Percentiles rank a stretch among this genome's conserved stretches.
These are phyloP conservation scores for Arthrobotrys sphaeroides DNA, from an alignment of 2,329 filamentous ascomycete species.

Conservation along the genomic window DNA sequence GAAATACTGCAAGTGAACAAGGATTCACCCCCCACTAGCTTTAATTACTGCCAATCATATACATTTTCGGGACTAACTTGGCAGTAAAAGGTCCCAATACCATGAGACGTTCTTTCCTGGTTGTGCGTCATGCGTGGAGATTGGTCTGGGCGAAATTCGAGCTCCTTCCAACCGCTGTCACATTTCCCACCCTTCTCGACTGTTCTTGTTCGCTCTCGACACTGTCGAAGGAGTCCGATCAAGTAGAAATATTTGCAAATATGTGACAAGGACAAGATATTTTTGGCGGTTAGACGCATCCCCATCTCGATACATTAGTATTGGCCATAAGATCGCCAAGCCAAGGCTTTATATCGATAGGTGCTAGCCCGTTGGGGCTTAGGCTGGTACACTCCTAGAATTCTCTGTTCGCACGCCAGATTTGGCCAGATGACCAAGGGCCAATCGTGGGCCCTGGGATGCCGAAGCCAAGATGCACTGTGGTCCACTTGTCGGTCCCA, in stretches of 20 bases:
- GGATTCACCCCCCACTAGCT: constrained; percentile 19
- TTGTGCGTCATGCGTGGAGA: constrained; percentile 50
- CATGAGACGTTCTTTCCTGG: constrained; percentile 19
- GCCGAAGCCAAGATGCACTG: constrained; percentile 26
- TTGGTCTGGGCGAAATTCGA: constrained; percentile 6
- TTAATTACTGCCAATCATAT: constrained; percentile 46
- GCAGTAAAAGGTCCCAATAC: constrained; percentile 19
- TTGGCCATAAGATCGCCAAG: constrained; percentile 4
- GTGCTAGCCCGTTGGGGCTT: not conserved
- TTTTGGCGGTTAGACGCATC: not conserved
- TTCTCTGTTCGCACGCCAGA: not conserved
- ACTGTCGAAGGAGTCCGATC: not conserved
- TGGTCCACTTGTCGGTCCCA: constrained; percentile 30
- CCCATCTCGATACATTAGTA: not conserved
- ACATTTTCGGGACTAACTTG: constrained; percentile 6
- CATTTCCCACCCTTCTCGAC: constrained; percentile 9
- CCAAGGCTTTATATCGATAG: constrained; percentile 15
- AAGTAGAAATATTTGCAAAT: not conserved
- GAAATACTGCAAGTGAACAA: constrained; percentile 20
- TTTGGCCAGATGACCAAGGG: constrained; percentile 26
- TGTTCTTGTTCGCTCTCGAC: not conserved
- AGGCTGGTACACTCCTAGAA: not conserved
- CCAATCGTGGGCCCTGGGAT: constrained; percentile 22
- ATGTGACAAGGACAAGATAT: not conserved
- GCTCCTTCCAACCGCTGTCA: constrained; percentile 35